Percentiles rank a stretch among this genome's conserved stretches.
Evolutionary conservation across 129 eudicot genomes (phyloP).

Genomic region (Centrapalus pauciflorus): DNA sequence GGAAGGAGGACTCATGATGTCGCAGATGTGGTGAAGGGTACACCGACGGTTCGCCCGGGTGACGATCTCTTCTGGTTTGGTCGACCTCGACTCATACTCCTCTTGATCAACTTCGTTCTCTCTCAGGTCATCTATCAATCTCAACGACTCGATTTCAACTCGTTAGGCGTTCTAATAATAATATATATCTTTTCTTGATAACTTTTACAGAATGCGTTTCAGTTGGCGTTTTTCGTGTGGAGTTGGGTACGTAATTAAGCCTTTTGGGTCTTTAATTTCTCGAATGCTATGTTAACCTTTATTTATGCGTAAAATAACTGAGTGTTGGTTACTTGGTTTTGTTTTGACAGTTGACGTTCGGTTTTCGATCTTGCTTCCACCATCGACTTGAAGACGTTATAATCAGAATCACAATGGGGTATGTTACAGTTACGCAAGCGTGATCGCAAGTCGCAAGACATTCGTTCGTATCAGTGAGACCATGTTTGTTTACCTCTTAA

Average conservation of each 20-base stretch:
- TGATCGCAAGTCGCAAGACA: neutral
- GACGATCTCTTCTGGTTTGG: constrained; percentile 74
- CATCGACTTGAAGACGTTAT: constrained; percentile 32
- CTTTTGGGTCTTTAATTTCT: neutral
- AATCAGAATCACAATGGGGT: constrained; percentile 62
- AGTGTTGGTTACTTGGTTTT: neutral
- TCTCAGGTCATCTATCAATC: constrained; percentile 35
- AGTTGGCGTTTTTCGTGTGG: constrained; percentile 61
- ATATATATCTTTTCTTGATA: neutral
- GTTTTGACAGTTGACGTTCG: constrained; percentile 43
- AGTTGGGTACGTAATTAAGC: constrained; percentile 74
- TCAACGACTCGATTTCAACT: neutral
- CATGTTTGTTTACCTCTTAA: no score
- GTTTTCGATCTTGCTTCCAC: constrained; percentile 55
- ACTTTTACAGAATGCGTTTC: constrained; percentile 59
- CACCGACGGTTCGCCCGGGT: constrained; percentile 48
- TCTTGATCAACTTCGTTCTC: constrained; percentile 56
- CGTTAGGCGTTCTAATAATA: constrained; percentile 5
- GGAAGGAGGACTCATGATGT: constrained; percentile 48
- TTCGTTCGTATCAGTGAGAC: no score
- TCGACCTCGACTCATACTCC: constrained; percentile 53
- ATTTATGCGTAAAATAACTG: neutral
- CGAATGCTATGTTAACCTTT: no score
- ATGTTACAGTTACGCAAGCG: neutral
- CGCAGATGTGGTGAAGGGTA: constrained; percentile 51